A percentile compares a stretch with the other conserved stretches of the same genome.
These are phyloP conservation scores for Prunus padus DNA, from an alignment of 306 rosid genomes.

Conservation along the genomic window DNA sequence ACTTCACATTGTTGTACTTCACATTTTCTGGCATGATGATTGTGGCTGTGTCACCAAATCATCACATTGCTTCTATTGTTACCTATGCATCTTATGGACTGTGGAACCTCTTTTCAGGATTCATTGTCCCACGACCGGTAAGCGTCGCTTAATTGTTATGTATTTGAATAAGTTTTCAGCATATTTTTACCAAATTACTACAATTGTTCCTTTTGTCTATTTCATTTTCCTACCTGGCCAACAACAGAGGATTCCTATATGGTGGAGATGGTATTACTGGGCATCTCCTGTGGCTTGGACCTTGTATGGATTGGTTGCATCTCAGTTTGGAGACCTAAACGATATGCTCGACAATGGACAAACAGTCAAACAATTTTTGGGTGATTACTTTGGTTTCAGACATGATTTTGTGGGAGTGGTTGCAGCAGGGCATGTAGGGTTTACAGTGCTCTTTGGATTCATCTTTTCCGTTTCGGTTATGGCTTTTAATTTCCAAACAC, in stretches of 20 bases:
- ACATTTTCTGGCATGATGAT: slow-evolving; percentile 89
- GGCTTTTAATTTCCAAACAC: slow-evolving; percentile 38
- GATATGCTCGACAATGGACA: neutral
- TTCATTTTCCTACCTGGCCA: neutral
- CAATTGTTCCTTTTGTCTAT: neutral
- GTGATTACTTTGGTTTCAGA: slow-evolving; percentile 31
- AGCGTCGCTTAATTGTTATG: slow-evolving; percentile 14
- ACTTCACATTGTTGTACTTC: slow-evolving; percentile 65
- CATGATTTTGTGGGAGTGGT: slow-evolving; percentile 40
- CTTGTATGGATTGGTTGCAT: slow-evolving; percentile 55
- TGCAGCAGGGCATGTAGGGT: slow-evolving; percentile 26
- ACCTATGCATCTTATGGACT: slow-evolving; percentile 61
- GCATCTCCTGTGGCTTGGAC: slow-evolving; percentile 68
- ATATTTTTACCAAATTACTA: neutral
- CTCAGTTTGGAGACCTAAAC: slow-evolving; percentile 51
- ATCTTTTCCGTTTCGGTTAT: slow-evolving; percentile 39
- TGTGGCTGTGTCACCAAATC: slow-evolving; percentile 72
- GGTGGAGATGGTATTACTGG: slow-evolving; percentile 93
- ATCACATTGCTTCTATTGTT: slow-evolving; percentile 60
- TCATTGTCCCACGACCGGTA: slow-evolving; percentile 60
- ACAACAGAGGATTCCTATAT: slow-evolving; percentile 56
- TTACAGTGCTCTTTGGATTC: slow-evolving; percentile 33
- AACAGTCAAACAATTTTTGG: slow-evolving; percentile 28
- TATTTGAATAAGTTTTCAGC: neutral
- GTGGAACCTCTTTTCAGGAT: slow-evolving; percentile 88